Base-by-base conservation (phyloP, 1,139 yeast species). In the Sugiyamaella sp. region DNA sequence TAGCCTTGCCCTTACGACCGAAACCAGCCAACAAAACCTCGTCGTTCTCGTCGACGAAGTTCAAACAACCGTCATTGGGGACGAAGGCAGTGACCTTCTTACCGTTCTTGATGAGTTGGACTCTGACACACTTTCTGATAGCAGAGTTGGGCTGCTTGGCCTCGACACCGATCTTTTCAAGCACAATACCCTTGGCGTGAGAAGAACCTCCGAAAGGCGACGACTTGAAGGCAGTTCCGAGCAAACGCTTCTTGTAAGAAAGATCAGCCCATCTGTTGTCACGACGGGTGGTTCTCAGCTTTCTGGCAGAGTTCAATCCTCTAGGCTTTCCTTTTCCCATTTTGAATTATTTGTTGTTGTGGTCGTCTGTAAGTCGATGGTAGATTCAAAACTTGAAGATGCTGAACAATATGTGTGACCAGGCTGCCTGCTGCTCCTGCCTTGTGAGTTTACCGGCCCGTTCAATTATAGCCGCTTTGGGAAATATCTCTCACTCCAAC, bases 1-100 rank as follows among this genome's bases (percentile, higher is more conserved):
- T 95, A 78, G 99, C 99, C 87, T 93, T 93, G 85, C 99, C 99
- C 87, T 96, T 93, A 84, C 99, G 90, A 89, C 99, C 99, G 89
- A 95, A 95, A 85, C 99, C 99, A 73, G 99, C 98, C 73, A 93
- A 84, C 75, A 93, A 84, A 72, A 93, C 99, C 81, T 93, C 98
- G 82, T 93, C 98, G 85, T 93, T 93, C 84, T 93, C 98, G 77
- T 93, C 99, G 73, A 93, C 97, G 72, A 86, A 93, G 93, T 93
- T 93, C 80, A 91, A 83, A 86, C 99, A 95, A 91, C 99, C 99
- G 81, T 95, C 99, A 75, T 93, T 93, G 80, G 99, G 99, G 77
- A 95, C 99, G 95, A 95, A 95, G 78, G 99, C 99, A 74, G 99
- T 93, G 71, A 95, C 99, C 84, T 89, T 93, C 89, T 93, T 93